Evolutionary conservation across 345 rosid species (phyloP).

Genomic region (Erysimum cheiranthoides): DNA sequence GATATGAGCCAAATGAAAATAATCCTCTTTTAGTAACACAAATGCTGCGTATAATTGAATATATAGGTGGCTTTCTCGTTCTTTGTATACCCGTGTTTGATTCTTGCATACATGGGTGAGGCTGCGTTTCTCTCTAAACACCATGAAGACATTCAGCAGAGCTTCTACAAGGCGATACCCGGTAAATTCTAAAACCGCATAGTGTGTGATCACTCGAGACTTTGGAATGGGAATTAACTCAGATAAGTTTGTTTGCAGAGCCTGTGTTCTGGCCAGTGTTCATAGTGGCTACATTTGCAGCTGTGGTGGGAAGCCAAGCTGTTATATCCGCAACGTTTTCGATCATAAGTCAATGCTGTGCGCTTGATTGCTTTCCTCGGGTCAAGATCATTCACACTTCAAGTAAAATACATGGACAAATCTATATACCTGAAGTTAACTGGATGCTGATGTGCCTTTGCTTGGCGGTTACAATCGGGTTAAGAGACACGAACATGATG

Average conservation of each 20-base stretch:
- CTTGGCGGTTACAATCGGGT: conserved; percentile 72
- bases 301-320: conserved; percentile 91
- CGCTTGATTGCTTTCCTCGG: conserved; percentile 86
- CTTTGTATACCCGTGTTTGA: conserved; percentile 80
- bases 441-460: conserved; percentile 90
- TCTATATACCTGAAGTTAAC: conserved; percentile 89
- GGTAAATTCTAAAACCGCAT: conserved; percentile 49
- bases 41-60: conserved; percentile 6
- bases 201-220: not conserved
- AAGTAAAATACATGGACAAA: conserved; percentile 76
- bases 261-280: conserved; percentile 88
- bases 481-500: conserved; percentile 69
- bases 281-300: conserved; percentile 80
- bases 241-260: conserved; percentile 54
- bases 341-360: conserved; percentile 79
- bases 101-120: conserved; percentile 94
- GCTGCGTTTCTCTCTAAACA: conserved; percentile 86
- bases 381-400: conserved; percentile 86
- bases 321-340: conserved; percentile 93
- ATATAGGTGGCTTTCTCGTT: conserved; percentile 73
- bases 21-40: not conserved
- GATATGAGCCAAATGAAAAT: conserved; percentile 3
- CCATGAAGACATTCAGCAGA: conserved; percentile 70
- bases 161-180: conserved; percentile 92
- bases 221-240: conserved; percentile 6